phyloP scores from a whole-genome alignment of 139 green algal species.

The Pedinophyceae sp. region DNA sequence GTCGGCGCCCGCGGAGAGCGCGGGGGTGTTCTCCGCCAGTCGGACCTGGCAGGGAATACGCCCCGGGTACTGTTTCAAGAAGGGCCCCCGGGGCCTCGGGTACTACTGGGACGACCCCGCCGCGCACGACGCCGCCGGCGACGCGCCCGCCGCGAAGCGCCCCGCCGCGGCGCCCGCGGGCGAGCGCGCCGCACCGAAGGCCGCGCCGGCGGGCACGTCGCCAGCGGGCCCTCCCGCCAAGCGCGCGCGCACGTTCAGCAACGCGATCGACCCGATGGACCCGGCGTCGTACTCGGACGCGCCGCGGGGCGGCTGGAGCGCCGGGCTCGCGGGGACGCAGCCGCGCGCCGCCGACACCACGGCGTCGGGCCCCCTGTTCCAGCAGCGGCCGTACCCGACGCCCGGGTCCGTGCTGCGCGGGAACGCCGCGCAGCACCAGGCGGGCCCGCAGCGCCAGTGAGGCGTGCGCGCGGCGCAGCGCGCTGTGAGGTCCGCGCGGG shows the following conservation, averaged over 20 bases:
- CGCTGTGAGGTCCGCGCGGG: too few relatives aligned
- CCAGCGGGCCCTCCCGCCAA: neutral
- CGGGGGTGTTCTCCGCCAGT: too few relatives aligned
- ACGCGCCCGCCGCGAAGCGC: neutral
- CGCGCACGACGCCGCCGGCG: neutral
- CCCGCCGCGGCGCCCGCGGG: neutral
- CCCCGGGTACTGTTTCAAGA: conserved; percentile 47
- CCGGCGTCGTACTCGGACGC: conserved; percentile 56
- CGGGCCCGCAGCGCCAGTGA: too few relatives aligned
- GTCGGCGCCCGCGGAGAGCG: too few relatives aligned
- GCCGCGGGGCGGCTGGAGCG: conserved; percentile 32
- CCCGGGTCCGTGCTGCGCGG: conserved; percentile 39
- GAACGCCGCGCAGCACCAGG: too few relatives aligned
- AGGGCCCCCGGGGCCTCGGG: conserved; percentile 23
- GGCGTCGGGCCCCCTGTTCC: conserved; percentile 52
- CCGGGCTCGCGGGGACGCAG: conserved; percentile 35
- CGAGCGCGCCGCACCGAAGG: neutral
- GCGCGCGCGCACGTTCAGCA: neutral
- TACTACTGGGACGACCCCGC: conserved; percentile 31
- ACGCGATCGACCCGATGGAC: conserved; percentile 55
- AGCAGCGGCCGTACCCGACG: conserved; percentile 54
- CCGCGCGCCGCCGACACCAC: conserved; percentile 61
- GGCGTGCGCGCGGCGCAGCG: too few relatives aligned
- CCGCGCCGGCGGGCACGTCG: neutral
- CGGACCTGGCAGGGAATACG: too few relatives aligned